Evolutionary conservation across 2,329 filamentous ascomycete species (phyloP).

Genomic region (Colletotrichum phormii): DNA sequence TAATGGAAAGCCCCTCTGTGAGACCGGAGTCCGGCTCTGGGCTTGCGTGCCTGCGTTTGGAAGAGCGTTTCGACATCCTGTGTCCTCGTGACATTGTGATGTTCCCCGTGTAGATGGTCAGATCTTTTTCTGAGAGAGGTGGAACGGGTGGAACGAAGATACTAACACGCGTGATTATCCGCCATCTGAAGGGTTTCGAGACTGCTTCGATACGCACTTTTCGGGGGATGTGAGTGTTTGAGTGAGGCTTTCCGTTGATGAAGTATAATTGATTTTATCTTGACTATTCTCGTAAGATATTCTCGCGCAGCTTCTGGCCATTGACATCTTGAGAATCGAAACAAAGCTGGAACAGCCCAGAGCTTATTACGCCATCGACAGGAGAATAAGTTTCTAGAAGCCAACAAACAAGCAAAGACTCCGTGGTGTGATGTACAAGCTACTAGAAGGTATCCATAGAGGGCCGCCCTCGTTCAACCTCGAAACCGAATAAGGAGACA

Average conservation of each 20-base stretch:
- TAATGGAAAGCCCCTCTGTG: background rate
- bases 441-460: background rate
- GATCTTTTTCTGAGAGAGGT: background rate
- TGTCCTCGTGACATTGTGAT: constrained; percentile 16
- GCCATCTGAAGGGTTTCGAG: background rate
- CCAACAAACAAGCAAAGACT: background rate
- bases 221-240: too few relatives aligned
- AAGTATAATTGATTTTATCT: background rate
- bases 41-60: background rate
- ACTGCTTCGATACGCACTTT: background rate
- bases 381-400: background rate
- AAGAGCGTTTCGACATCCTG: background rate
- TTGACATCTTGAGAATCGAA: background rate
- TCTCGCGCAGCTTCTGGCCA: background rate
- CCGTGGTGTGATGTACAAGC: background rate
- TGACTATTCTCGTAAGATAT: background rate
- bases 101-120: background rate
- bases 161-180: background rate
- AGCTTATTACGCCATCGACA: background rate
- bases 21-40: background rate
- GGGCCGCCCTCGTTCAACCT: background rate
- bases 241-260: background rate
- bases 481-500: background rate
- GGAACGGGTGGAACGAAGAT: background rate
- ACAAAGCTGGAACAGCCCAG: background rate